Evolutionary conservation across 2,329 filamentous ascomycete genomes (phyloP).

Genomic region (Arthroderma sp.): DNA sequence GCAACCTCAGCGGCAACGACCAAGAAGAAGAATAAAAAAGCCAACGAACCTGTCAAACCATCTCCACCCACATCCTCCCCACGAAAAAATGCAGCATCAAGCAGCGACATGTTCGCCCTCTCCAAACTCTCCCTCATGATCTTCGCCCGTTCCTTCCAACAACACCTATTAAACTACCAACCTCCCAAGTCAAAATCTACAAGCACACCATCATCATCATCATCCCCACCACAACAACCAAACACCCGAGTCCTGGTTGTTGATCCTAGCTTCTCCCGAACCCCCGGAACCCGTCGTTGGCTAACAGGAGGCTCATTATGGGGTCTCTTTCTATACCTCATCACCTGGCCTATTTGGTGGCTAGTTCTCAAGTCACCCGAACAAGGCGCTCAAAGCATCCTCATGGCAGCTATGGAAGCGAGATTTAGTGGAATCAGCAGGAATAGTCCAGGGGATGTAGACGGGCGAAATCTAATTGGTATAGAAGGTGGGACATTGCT

Average conservation of each 20-base stretch:
- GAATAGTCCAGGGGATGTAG: not conserved
- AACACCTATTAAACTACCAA: constrained; percentile 73
- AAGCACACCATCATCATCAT: constrained; percentile 1
- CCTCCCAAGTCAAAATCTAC: constrained; percentile 54
- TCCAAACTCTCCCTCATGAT: constrained; percentile 68
- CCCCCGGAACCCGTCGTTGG: constrained; percentile 78
- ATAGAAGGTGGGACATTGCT: constrained; percentile 53
- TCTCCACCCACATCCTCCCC: no score
- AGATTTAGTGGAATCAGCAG: constrained; percentile 40
- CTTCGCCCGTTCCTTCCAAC: constrained; percentile 83
- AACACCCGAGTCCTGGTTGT: constrained; percentile 75
- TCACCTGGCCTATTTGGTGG: constrained; percentile 73
- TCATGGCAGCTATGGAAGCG: constrained; percentile 75
- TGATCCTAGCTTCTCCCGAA: constrained; percentile 74
- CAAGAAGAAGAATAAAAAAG: constrained; percentile 7
- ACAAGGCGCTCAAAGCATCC: constrained; percentile 73
- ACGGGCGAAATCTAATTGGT: constrained; percentile 3
- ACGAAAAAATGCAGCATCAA: constrained; percentile 1
- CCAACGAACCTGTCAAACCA: not conserved
- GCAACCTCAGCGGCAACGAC: constrained; percentile 20
- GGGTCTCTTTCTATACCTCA: constrained; percentile 63
- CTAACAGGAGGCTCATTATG: constrained; percentile 70
- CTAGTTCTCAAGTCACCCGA: constrained; percentile 71
- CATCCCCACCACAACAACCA: constrained; percentile 42
- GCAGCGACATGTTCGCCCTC: constrained; percentile 43